Percentiles rank a stretch among this genome's conserved stretches.
These are phyloP conservation scores for Penicillium steckii DNA, from an alignment of 495 filamentous ascomycete species.

Conservation along the genomic window DNA sequence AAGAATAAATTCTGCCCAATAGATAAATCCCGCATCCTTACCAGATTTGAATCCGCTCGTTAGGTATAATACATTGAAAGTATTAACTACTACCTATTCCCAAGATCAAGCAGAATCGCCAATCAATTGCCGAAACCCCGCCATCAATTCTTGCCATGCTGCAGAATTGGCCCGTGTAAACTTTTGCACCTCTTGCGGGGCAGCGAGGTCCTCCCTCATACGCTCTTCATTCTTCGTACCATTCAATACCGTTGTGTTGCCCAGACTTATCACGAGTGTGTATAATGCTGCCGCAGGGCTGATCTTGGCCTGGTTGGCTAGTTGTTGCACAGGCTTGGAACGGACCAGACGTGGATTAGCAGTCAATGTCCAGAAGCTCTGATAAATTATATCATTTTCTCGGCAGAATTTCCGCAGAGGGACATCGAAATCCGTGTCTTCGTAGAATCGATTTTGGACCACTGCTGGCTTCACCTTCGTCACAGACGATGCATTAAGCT, in stretches of 20 bases:
- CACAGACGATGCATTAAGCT: slow-evolving; percentile 42
- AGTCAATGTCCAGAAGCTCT: slow-evolving; percentile 79
- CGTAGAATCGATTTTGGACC: slow-evolving; percentile 76
- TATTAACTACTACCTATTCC: too few relatives aligned
- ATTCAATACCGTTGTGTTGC: slow-evolving; percentile 59
- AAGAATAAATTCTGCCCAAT: too few relatives aligned
- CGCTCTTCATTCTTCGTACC: slow-evolving; percentile 62
- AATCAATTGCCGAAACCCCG: slow-evolving; percentile 46
- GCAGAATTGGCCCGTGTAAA: slow-evolving; percentile 43
- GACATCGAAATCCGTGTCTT: slow-evolving; percentile 58
- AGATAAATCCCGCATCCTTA: too few relatives aligned
- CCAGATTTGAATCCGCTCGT: too few relatives aligned
- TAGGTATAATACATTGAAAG: too few relatives aligned
- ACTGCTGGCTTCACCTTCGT: slow-evolving; percentile 55
- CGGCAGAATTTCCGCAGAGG: slow-evolving; percentile 61
- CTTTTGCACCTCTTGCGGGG: slow-evolving; percentile 45
- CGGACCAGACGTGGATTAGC: slow-evolving; percentile 62
- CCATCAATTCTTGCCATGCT: slow-evolving; percentile 45
- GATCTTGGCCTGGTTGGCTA: slow-evolving; percentile 49
- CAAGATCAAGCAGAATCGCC: slow-evolving; percentile 35
- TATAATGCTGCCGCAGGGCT: slow-evolving; percentile 62
- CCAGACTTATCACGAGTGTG: slow-evolving; percentile 61
- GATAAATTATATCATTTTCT: slow-evolving; percentile 60
- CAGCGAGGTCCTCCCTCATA: slow-evolving; percentile 67
- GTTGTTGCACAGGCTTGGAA: slow-evolving; percentile 45